Conservation (phyloP, 2,329 filamentous ascomycete genomes). For the Lasiodiplodia sp. region DNA sequence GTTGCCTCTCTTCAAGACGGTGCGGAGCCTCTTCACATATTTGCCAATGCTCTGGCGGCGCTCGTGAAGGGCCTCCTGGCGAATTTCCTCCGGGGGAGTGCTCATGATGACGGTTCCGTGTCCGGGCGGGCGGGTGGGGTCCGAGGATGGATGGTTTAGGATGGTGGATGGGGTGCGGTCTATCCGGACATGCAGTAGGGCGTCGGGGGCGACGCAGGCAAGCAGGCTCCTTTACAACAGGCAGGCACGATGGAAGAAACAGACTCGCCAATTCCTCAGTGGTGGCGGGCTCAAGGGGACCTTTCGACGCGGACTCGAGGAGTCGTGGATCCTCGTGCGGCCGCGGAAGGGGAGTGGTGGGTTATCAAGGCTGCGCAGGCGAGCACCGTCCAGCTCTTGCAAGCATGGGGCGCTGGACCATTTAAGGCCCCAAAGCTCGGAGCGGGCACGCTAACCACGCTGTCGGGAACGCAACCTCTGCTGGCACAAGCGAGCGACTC, state of each 20-base stretch:
- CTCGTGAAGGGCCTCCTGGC: conserved; percentile 32
- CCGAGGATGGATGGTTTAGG: background rate
- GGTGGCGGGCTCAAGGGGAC: background rate
- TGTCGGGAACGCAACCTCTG: conserved; percentile 26
- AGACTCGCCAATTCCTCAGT: background rate
- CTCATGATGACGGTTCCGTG: conserved; percentile 20
- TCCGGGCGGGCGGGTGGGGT: background rate
- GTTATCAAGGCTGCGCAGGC: conserved; percentile 26
- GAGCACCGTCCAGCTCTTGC: conserved; percentile 14
- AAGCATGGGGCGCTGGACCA: conserved; percentile 24
- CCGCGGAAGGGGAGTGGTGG: conserved; percentile 8
- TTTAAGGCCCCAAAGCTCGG: conserved; percentile 28
- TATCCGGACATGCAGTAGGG: conserved; percentile 9
- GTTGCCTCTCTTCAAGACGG: conserved; percentile 46
- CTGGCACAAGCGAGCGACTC: conserved; percentile 28
- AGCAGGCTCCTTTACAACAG: background rate
- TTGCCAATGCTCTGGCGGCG: conserved; percentile 46
- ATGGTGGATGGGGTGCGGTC: background rate
- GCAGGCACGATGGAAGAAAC: background rate
- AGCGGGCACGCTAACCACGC: conserved; percentile 28
- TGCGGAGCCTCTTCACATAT: conserved; percentile 50
- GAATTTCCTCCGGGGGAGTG: conserved; percentile 16
- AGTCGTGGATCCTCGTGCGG: background rate
- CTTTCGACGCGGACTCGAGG: background rate
- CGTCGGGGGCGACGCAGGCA: conserved; percentile 10